These are phyloP conservation scores for Chrysosporium queenslandicum DNA, from an alignment of 2,329 filamentous ascomycete species.

Conservation along the genomic window DNA sequence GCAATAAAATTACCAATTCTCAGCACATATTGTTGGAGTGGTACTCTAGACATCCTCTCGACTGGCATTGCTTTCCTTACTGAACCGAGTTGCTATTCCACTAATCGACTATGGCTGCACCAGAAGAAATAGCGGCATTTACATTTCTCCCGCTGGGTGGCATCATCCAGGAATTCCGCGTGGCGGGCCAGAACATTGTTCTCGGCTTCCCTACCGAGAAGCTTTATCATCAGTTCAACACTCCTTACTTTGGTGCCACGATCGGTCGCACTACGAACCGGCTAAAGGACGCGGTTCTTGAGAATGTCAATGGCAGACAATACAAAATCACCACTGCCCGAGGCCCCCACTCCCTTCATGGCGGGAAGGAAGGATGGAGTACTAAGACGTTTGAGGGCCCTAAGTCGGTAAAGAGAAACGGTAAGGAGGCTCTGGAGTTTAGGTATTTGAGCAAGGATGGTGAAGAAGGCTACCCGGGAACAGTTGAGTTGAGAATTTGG, in stretches of 20 bases:
- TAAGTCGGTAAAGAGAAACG: slow-evolving; percentile 44
- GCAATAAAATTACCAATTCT: no score
- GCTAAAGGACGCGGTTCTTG: slow-evolving; percentile 60
- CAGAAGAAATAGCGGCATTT: slow-evolving; percentile 29
- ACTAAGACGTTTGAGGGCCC: slow-evolving; percentile 70
- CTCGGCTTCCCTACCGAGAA: slow-evolving; percentile 69
- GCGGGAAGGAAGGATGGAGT: slow-evolving; percentile 66
- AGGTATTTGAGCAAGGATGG: slow-evolving; percentile 61
- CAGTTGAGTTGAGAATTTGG: slow-evolving; percentile 63
- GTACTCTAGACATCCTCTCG: no score
- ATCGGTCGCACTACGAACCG: slow-evolving; percentile 81
- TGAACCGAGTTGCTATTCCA: neutral
- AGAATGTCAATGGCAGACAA: slow-evolving; percentile 58
- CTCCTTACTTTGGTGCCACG: slow-evolving; percentile 79
- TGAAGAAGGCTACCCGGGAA: slow-evolving; percentile 84
- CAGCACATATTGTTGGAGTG: no score
- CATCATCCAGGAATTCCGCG: slow-evolving; percentile 57
- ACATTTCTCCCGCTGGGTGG: slow-evolving; percentile 39
- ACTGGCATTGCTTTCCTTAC: no score
- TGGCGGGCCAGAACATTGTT: slow-evolving; percentile 76
- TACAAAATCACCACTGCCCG: slow-evolving; percentile 69
- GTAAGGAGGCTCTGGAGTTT: slow-evolving; percentile 58
- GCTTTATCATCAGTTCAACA: slow-evolving; percentile 65
- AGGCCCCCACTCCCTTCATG: slow-evolving; percentile 64
- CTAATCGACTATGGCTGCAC: slow-evolving; percentile 7